Evolutionary conservation across 495 filamentous ascomycete species (phyloP), one percentile per base, ranked within the genome.

Genomic region (Penicillium turbatum): DNA sequence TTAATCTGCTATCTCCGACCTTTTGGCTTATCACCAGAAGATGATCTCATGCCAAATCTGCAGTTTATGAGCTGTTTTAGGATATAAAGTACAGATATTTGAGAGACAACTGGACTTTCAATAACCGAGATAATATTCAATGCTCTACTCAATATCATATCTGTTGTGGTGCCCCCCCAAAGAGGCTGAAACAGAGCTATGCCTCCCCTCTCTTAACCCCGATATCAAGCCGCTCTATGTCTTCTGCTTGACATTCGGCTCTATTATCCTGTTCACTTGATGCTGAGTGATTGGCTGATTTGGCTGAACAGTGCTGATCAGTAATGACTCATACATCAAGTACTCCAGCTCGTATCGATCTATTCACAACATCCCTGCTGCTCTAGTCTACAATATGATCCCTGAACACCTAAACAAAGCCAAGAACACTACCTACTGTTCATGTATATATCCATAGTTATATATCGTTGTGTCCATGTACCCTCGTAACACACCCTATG

Each of bases 1-100:
- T 55, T 55, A 55, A 55, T 55, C 53, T 21, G 38, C 21, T 55
- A 55, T 55, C 53, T 55, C 53, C 41, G 41, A 2, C 1, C 27
- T 44, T 29, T 49, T 43, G 24, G 29, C 43, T 55, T 55, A 55
- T 55, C 52, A 13, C 36, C 44, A 55, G 11, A 50, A 55, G 15
- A 55, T 50, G 45, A 55, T 50, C 46, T 55, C 53, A 55, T 16
- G 34, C 5, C 13, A 1, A 21, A 6, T 8, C 13, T 11, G 24
- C 29, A 21, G 31, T 7, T 48, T 24, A 24, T 4, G 2, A 24
- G 21, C 21, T 2, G 21, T 24, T 24, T 24, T 4, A 24, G 21
- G n/a, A n/a, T 24, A 24, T 24, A 24, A 24, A 24, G 21, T 24
- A 24, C 21, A 24, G 4, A n/a, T n/a, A n/a, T n/a, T n/a, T n/a